Base-by-base conservation (phyloP, 2,329 filamentous ascomycete genomes). In the Pseudogymnoascus destructans region DNA sequence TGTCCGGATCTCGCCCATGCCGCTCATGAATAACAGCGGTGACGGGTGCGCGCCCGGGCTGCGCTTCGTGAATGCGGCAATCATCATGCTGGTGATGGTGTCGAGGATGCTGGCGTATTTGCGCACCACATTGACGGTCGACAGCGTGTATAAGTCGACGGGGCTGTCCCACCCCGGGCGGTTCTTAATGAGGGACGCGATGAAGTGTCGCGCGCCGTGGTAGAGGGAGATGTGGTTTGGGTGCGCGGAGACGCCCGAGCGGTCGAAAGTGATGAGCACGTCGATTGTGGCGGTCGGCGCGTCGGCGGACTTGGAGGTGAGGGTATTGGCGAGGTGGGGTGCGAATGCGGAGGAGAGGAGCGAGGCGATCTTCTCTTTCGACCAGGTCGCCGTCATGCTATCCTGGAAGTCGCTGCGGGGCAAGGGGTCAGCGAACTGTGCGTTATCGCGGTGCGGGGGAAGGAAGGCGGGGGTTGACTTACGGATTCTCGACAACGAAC, bases 171-270 rank as follows among this genome's bases (percentile, higher is more conserved):
- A 87, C 1, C 82, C 86, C 3, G 79, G 70, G 64, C 81, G 77
- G 58, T 79, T 79, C 55, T 79, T 78, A 71, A 85, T 81, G 56
- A 95, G 77, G 6, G 76, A 71, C 57, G 77, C 74, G 58, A 95
- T 70, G 70, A 95, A 97, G 55, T 79, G 72, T 49, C 81, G 79
- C 5, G 89, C 88, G 59, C 92, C 93, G 70, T 87, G 79, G 73
- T 90, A 90, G 7, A 97, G 80, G 5, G 90, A 90, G 62, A 87
- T 86, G 74, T 98, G 93, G 75, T 98, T 98, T 19, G 90, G 89
- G 72, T 98, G 93, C 42, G 81, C 81, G 60, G 89, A 95, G 55
- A 98, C 78, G 60, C 93, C 93, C 55, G 73, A 63, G n/a, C 72
- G 69, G 74, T 98, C 93, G 69, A 98, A 98, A 27, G 93, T 98